phyloP scores from a whole-genome alignment of 495 filamentous ascomycete genomes.

The Xylaria flabelliformis region DNA sequence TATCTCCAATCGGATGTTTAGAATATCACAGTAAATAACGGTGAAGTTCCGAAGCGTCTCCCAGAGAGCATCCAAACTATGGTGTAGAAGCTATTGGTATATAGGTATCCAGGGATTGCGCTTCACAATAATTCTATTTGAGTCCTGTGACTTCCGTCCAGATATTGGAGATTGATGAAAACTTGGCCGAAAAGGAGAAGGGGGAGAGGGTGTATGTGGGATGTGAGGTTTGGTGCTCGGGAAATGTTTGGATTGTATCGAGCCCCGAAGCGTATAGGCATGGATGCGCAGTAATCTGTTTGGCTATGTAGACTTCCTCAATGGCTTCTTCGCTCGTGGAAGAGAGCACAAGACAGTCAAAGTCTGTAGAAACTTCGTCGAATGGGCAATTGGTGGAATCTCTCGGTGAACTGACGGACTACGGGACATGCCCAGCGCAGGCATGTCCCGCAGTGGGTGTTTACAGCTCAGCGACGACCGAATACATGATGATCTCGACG shows the following conservation, averaged over 20 bases:
- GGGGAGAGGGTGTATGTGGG: conserved; percentile 27
- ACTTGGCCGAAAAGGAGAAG: conserved; percentile 1
- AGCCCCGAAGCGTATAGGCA: conserved; percentile 28
- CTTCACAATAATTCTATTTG: not conserved
- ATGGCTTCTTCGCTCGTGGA: conserved; percentile 22
- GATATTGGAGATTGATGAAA: not conserved
- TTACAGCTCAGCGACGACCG: conserved; percentile 96
- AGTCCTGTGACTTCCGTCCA: conserved; percentile 8
- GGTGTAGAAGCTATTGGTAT: conserved; percentile 20
- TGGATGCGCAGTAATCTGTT: conserved; percentile 33
- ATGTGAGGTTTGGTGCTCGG: conserved; percentile 1
- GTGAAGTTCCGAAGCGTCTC: conserved; percentile 38
- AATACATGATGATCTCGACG: conserved; percentile 80
- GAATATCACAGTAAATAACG: conserved; percentile 46
- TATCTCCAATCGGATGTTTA: conserved; percentile 27
- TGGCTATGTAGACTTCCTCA: conserved; percentile 38
- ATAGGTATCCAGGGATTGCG: not conserved
- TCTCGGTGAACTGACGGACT: conserved; percentile 87
- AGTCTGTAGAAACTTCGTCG: conserved; percentile 73
- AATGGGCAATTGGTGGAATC: conserved; percentile 68
- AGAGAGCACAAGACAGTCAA: conserved; percentile 50
- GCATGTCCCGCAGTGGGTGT: conserved; percentile 79
- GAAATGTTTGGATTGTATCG: conserved; percentile 10
- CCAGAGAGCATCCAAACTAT: conserved; percentile 19
- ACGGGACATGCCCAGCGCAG: conserved; percentile 58